These are phyloP conservation scores for Pezicula radicicola DNA, from an alignment of 2,329 filamentous ascomycete species.

Conservation along the genomic window DNA sequence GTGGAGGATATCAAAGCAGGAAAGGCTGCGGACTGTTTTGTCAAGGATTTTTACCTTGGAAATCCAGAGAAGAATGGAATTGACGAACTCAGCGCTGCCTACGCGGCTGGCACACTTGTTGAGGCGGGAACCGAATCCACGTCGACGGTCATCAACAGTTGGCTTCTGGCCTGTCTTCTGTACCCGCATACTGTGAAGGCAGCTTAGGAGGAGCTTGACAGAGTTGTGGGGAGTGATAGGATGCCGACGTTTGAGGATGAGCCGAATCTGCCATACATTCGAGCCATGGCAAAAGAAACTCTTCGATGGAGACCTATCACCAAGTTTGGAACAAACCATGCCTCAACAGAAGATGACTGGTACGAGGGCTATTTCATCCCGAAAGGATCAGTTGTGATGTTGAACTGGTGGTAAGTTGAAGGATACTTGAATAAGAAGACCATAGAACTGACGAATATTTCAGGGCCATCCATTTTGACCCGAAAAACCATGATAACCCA, in stretches of 20 bases:
- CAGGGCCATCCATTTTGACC: slow-evolving; percentile 4
- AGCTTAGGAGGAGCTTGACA: slow-evolving; percentile 38
- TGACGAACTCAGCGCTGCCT: slow-evolving; percentile 2
- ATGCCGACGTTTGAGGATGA: slow-evolving; percentile 35
- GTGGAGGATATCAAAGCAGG: slow-evolving; percentile 27
- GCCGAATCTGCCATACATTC: slow-evolving; percentile 36
- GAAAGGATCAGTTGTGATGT: slow-evolving; percentile 38
- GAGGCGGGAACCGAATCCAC: slow-evolving; percentile 38
- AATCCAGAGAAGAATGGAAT: slow-evolving; percentile 1
- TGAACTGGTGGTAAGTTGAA: slow-evolving; percentile 25
- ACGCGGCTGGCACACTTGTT: slow-evolving; percentile 17
- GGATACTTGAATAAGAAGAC: not conserved
- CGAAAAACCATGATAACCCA: not conserved
- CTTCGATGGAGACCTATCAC: slow-evolving; percentile 23
- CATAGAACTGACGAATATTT: not conserved
- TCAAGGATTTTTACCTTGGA: slow-evolving; percentile 3
- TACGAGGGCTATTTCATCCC: slow-evolving; percentile 45
- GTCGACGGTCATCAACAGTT: slow-evolving; percentile 31
- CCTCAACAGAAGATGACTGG: slow-evolving; percentile 36
- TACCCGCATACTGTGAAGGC: slow-evolving; percentile 39
- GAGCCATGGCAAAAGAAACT: slow-evolving; percentile 38
- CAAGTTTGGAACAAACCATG: slow-evolving; percentile 31
- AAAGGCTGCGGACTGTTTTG: slow-evolving; percentile 8
- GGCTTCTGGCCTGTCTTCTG: slow-evolving; percentile 33
- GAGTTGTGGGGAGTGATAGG: slow-evolving; percentile 34